Base-by-base conservation (phyloP, 2,329 filamentous ascomycete species). In the Fusarium bulbicola region DNA sequence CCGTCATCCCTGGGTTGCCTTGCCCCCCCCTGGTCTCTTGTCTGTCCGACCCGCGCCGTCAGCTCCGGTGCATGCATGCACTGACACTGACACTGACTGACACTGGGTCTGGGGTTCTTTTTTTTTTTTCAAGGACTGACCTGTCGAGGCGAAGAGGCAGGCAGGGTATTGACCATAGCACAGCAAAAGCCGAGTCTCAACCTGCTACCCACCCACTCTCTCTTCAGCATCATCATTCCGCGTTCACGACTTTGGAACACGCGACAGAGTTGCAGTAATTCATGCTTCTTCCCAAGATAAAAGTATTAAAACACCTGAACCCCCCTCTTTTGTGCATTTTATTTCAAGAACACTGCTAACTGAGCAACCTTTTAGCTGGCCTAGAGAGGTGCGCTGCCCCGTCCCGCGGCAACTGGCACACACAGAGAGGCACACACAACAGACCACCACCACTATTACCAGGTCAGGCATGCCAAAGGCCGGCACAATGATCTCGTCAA, bases 401-500 rank as follows among this genome's bases (percentile, higher is more conserved):
- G 73, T 78, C 74, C 72, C 67, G 74, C 75, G 72, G 76, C 74
- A 74, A 74, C 71, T 62, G 64, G 72, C 64, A 62, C 60, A 74
- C 64, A 43, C 52, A 64, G 61, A 63, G 66, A 56, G 64, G 56
- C 63, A 54, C 65, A 49, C 28, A 32, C 47, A 64, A 66, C 72
- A 63, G 47, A 66, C 65, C 59, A 64, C 67, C 68, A 72, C 54
- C 59, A 60, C 45, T 28, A n/a, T 20, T 26, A 53, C 18, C 39
- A 45, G 47, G 59, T 56, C 63, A 65, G 64, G 52, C 66, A 59
- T 63, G 30, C 52, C 52, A 69, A 52, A 46, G 52, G 30, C 36
- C 52, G 63, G 64, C 74, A 76, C 64, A 68, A 83, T 83, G 78
- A 82, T 84, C 68, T 82, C 85, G 46, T 81, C 83, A 69, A 85